phyloP scores from a whole-genome alignment of 2,329 filamentous ascomycete species.

The Ophiostoma triangulosporum region DNA sequence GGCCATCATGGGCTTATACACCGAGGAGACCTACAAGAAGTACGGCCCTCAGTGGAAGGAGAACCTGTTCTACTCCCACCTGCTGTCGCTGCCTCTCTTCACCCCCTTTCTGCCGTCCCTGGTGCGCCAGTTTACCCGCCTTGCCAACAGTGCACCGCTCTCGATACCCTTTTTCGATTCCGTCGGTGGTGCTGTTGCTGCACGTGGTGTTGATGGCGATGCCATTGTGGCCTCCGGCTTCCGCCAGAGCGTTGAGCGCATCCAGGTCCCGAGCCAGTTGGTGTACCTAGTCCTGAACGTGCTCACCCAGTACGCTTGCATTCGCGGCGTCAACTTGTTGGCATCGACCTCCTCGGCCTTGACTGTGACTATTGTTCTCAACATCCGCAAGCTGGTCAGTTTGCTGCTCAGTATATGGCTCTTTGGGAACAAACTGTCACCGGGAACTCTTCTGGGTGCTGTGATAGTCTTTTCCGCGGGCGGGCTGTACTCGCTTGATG shows the following conservation, averaged over 20 bases:
- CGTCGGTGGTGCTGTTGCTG: background rate
- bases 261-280: slow-evolving; percentile 52
- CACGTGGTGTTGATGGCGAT: slow-evolving; percentile 8
- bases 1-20: slow-evolving; percentile 89
- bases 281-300: slow-evolving; percentile 63
- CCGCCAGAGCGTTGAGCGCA: slow-evolving; percentile 24
- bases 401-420: slow-evolving; percentile 84
- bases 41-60: slow-evolving; percentile 90
- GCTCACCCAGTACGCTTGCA: slow-evolving; percentile 85
- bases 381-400: slow-evolving; percentile 87
- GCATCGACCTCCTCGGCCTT: slow-evolving; percentile 79
- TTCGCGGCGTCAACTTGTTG: slow-evolving; percentile 89
- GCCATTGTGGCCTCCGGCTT: slow-evolving; percentile 23
- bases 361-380: slow-evolving; percentile 92
- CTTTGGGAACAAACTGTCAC: slow-evolving; percentile 72
- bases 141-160: slow-evolving; percentile 51
- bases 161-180: slow-evolving; percentile 24
- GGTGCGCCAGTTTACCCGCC: slow-evolving; percentile 45
- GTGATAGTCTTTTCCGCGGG: slow-evolving; percentile 79
- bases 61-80: slow-evolving; percentile 84
- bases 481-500: slow-evolving; percentile 77
- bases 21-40: slow-evolving; percentile 73
- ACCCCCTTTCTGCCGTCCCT: slow-evolving; percentile 56
- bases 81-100: slow-evolving; percentile 62
- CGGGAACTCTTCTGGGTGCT: slow-evolving; percentile 68